These are phyloP conservation scores for Fusarium torreyae DNA, from an alignment of 2,329 filamentous ascomycete genomes.

Conservation along the genomic window DNA sequence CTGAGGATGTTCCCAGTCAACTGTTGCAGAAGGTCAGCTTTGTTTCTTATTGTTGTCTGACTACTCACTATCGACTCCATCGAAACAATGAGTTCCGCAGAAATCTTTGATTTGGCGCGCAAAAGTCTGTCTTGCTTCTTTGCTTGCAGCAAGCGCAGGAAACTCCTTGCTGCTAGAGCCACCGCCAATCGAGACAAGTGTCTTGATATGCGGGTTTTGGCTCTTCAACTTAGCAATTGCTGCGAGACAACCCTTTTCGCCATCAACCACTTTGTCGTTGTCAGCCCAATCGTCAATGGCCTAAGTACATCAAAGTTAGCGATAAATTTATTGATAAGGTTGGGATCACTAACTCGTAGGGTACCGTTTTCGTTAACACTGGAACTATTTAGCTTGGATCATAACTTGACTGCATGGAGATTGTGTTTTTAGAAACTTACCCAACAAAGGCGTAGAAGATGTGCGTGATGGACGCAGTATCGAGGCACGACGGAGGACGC, in stretches of 20 bases:
- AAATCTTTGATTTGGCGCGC: constrained; percentile 67
- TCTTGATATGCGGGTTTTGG: constrained; percentile 68
- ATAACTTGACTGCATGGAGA: not conserved
- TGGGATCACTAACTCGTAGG: constrained; percentile 57
- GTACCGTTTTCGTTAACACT: constrained; percentile 55
- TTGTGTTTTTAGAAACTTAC: constrained; percentile 41
- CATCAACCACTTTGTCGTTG: constrained; percentile 71
- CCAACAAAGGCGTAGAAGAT: constrained; percentile 76
- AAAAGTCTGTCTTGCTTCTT: constrained; percentile 66
- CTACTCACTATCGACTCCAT: constrained; percentile 74
- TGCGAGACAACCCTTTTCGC: constrained; percentile 70
- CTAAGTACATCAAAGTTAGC: constrained; percentile 40
- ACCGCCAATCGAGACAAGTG: constrained; percentile 77
- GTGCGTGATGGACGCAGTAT: constrained; percentile 71
- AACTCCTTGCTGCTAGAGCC: constrained; percentile 75
- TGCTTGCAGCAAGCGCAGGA: constrained; percentile 67
- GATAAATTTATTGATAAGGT: not conserved
- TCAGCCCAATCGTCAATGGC: constrained; percentile 76
- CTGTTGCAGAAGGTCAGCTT: constrained; percentile 53
- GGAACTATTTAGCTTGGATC: constrained; percentile 22
- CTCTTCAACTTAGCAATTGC: constrained; percentile 72
- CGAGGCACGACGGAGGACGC: constrained; percentile 71
- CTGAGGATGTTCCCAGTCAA: constrained; percentile 79
- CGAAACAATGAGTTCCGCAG: constrained; percentile 70
- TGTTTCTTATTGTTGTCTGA: not conserved